Evolutionary conservation across 2,329 filamentous ascomycete species (phyloP).

Genomic region (Aphanoascus verrucosus): DNA sequence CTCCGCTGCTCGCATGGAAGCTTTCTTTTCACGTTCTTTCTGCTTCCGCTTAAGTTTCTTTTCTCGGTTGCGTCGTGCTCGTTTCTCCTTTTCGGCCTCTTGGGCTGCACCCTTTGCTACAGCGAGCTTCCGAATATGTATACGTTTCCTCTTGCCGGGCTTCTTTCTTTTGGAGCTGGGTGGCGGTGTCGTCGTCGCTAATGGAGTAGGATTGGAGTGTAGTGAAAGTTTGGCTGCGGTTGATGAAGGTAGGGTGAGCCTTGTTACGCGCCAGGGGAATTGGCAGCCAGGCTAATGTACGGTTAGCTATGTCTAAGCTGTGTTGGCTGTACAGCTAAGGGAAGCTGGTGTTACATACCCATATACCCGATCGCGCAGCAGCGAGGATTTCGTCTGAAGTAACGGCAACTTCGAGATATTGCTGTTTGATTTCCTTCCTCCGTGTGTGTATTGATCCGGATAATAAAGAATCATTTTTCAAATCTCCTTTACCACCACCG

Average conservation of each 20-base stretch:
- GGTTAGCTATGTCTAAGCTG: background rate
- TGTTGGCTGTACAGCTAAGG: background rate
- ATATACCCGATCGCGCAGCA: conserved; percentile 23
- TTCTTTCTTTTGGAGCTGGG: conserved; percentile 25
- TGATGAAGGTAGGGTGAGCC: conserved; percentile 23
- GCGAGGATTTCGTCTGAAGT: conserved; percentile 25
- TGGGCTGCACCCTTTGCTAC: conserved; percentile 22
- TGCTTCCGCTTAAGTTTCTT: conserved; percentile 18
- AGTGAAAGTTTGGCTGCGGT: background rate
- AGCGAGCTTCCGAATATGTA: conserved; percentile 30
- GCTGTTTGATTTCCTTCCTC: conserved; percentile 15
- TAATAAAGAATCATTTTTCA: conserved; percentile 16
- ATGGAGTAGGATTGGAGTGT: conserved; percentile 15
- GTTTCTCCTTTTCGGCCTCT: conserved; percentile 17
- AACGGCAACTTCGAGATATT: conserved; percentile 31
- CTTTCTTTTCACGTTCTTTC: conserved; percentile 18
- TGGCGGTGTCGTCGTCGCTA: conserved; percentile 19
- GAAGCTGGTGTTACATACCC: conserved; percentile 24
- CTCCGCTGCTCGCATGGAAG: conserved; percentile 5
- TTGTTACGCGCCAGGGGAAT: conserved; percentile 33
- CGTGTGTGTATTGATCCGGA: conserved; percentile 10
- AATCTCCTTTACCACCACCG: background rate
- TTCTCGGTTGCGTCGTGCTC: conserved; percentile 17
- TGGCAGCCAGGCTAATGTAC: conserved; percentile 30
- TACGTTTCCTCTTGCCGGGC: conserved; percentile 35